Evolutionary conservation across 176 grass and related monocot species (phyloP), one percentile per base, ranked within the genome.

Genomic region (Triticum urartu): DNA sequence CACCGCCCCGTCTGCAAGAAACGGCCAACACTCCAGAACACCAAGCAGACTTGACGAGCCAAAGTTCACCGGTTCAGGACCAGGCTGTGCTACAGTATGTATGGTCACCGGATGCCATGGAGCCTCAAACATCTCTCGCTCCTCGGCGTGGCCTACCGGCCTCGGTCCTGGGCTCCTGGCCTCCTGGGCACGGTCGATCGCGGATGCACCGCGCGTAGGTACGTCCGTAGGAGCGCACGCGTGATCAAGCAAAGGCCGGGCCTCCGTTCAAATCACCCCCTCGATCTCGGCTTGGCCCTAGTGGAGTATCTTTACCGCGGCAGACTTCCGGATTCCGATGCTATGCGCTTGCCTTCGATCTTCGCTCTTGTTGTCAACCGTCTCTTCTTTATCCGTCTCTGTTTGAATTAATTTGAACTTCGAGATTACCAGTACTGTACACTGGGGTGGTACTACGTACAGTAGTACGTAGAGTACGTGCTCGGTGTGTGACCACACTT

Each of bases 341-440:
- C 33, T 73, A 54, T 11, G 2, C 39, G 74, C 28, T 17, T 47
- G 34, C 73, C 58, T 74, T 88, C 39, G 24, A 76, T 11, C 52
- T 15, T 36, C n/a, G 61, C 45, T 38, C 28, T 25, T 5, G 30
- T 1, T 50, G 28, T 75, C 42, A 25, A 52, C 12, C 52, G 25
- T 15, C 39, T 18, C 5, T 28, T 63, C 5, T 28, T 52, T 34
- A 68, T 28, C 54, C n/a, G 22, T 62, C 64, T 14, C 72, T 14
- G 66, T 47, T 83, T 83, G 59, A 74, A 59, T 75, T 64, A 4
- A 1, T 70, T 52, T 83, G 81, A 83, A 83, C 52, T 75, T 90
- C 52, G 32, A 90, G 72, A 83, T 65, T 90, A 10, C 15, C 1
- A 9, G 25, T 24, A 21, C 9, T 11, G 9, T 13, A 20, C 36